phyloP scores from a whole-genome alignment of 2,329 filamentous ascomycete species.

The Fusarium udum region DNA sequence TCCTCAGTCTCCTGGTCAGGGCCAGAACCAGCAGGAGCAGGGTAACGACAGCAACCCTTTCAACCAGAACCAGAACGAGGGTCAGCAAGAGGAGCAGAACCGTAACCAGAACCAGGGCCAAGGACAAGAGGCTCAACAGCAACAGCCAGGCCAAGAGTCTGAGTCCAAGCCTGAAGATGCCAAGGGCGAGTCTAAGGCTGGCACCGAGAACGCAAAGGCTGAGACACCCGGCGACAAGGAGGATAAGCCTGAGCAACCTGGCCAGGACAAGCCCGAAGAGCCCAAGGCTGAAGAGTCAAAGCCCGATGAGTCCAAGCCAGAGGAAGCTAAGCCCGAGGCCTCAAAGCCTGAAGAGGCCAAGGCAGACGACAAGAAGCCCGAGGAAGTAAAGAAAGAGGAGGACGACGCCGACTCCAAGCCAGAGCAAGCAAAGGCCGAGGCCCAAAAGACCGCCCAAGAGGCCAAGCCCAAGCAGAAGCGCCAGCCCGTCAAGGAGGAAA shows the following conservation, averaged over 20 bases:
- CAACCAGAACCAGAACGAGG: slow-evolving; percentile 3
- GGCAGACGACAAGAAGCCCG: slow-evolving; percentile 17
- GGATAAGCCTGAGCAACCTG: slow-evolving; percentile 12
- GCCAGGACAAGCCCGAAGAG: background rate
- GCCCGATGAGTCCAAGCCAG: background rate
- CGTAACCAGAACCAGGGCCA: slow-evolving; percentile 8
- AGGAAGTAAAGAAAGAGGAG: slow-evolving; percentile 21
- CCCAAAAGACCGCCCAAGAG: slow-evolving; percentile 6
- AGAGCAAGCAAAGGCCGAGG: slow-evolving; percentile 12
- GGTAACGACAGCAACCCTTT: slow-evolving; percentile 17
- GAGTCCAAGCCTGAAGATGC: slow-evolving; percentile 5
- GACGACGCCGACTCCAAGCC: slow-evolving; percentile 1
- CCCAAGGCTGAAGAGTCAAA: background rate
- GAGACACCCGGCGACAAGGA: slow-evolving; percentile 12
- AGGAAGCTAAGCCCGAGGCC: background rate
- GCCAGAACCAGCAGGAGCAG: slow-evolving; percentile 11
- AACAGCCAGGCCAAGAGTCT: slow-evolving; percentile 20
- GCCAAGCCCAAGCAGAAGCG: slow-evolving; percentile 24
- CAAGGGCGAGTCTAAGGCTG: slow-evolving; percentile 12
- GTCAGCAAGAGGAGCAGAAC: background rate
- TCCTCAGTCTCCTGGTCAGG: slow-evolving; percentile 17
- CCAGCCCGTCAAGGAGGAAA: slow-evolving; percentile 22
- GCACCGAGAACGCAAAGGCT: slow-evolving; percentile 16
- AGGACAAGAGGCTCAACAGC: slow-evolving; percentile 10
- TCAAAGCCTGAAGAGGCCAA: slow-evolving; percentile 12